A percentile compares a stretch with the other conserved stretches of the same genome.
Evolutionary conservation across 257 asterid genomes (phyloP).

Genomic region (Parsonsia alboflavescens): DNA sequence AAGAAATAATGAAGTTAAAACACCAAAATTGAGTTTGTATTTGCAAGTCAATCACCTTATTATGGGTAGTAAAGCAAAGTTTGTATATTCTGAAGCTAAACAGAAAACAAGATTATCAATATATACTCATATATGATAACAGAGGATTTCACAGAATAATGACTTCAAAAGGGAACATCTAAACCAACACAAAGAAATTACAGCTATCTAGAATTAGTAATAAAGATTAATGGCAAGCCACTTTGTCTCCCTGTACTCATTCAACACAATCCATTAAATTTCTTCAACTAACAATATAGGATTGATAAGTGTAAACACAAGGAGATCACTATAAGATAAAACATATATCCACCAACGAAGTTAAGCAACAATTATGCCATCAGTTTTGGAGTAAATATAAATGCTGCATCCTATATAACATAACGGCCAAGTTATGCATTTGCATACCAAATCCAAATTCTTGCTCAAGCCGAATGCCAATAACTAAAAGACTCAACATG

Average conservation of each 20-base stretch:
- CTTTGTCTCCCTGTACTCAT: neutral
- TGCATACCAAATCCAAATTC: slow-evolving; percentile 84
- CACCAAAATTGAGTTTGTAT: neutral
- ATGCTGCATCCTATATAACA: neutral
- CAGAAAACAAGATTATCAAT: neutral
- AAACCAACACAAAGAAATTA: slow-evolving; percentile 1
- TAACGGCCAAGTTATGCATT: neutral
- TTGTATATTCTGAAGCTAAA: neutral
- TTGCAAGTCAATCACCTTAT: neutral
- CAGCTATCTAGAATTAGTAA: neutral
- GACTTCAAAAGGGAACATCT: neutral
- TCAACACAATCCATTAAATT: neutral
- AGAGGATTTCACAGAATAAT: neutral
- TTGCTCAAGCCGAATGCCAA: slow-evolving; percentile 85
- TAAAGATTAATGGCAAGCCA: slow-evolving; percentile 2
- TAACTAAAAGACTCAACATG: slow-evolving; percentile 75
- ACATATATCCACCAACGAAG: neutral
- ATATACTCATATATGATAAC: neutral
- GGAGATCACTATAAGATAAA: neutral
- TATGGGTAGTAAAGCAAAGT: neutral
- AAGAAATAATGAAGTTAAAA: neutral
- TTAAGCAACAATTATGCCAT: neutral
- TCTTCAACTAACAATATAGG: neutral
- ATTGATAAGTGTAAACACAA: neutral
- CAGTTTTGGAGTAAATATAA: neutral